Conservation (phyloP, 345 rosid genomes). For the Eucalyptus caleyi region DNA sequence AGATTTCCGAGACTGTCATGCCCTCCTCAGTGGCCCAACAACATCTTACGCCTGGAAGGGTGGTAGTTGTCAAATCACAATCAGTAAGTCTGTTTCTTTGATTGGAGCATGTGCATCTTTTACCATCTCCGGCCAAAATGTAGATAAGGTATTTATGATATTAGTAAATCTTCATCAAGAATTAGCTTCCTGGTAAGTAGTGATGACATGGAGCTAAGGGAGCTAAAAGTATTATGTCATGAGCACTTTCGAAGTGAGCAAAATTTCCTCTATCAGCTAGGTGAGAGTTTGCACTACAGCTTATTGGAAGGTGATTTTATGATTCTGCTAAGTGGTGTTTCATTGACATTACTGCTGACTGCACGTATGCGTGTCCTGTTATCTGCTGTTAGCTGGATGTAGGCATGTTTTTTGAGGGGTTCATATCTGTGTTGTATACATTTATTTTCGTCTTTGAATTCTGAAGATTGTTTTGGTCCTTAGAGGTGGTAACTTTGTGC, state of each 20-base stretch:
- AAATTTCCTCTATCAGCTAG: not conserved
- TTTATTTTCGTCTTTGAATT: not conserved
- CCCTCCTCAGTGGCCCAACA: conserved; percentile 30
- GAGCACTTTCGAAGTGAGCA: not conserved
- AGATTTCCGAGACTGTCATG: conserved; percentile 61
- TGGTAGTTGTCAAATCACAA: conserved; percentile 71
- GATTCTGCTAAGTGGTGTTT: not conserved
- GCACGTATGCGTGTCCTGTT: not conserved
- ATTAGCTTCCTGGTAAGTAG: not conserved
- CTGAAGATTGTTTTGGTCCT: not conserved
- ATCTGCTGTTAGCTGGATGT: not conserved
- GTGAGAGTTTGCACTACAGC: not conserved
- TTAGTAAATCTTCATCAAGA: not conserved
- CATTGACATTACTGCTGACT: not conserved
- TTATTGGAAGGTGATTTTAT: not conserved
- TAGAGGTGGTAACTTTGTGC: not conserved
- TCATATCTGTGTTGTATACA: not conserved
- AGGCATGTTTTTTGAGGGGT: not conserved
- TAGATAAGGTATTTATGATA: not conserved
- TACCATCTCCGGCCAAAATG: not conserved
- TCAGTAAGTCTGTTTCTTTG: conserved; percentile 30
- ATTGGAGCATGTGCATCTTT: not conserved
- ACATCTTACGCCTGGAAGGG: conserved; percentile 60
- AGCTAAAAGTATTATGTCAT: not conserved
- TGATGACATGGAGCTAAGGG: not conserved